Percentiles rank a stretch among this genome's conserved stretches.
phyloP scores from a whole-genome alignment of 495 filamentous ascomycete genomes.

The Neurospora cerealis region DNA sequence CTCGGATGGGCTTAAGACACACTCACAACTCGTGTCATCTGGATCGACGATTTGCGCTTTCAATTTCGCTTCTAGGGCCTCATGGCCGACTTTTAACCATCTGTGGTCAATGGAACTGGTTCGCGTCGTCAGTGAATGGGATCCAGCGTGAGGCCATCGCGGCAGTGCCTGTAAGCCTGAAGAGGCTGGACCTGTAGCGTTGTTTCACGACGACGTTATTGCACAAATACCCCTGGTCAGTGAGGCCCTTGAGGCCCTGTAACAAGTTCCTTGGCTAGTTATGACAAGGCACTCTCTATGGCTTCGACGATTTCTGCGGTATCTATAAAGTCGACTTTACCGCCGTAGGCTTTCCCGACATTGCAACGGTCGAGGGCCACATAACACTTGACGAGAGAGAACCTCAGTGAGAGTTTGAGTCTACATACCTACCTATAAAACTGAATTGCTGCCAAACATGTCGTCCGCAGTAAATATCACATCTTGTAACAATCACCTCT shows the following conservation, averaged over 20 bases:
- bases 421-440: no score
- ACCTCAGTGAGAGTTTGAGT: no score
- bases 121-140: background rate
- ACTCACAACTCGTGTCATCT: background rate
- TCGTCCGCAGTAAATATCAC: background rate
- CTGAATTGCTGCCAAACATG: background rate
- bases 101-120: background rate
- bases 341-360: no score
- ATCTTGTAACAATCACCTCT: background rate
- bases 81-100: background rate
- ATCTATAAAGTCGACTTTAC: no score
- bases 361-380: no score
- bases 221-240: background rate
- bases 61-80: background rate
- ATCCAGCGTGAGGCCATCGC: background rate
- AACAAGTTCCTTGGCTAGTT: no score
- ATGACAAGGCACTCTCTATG: no score
- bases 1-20: background rate
- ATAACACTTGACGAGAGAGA: no score
- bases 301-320: no score
- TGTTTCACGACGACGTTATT: background rate
- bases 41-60: background rate
- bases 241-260: no score
- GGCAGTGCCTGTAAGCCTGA: background rate
- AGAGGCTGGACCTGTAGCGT: background rate